Conservation (phyloP, 352 stramenopile genomes). For the Thalassiosira mediterranea region DNA sequence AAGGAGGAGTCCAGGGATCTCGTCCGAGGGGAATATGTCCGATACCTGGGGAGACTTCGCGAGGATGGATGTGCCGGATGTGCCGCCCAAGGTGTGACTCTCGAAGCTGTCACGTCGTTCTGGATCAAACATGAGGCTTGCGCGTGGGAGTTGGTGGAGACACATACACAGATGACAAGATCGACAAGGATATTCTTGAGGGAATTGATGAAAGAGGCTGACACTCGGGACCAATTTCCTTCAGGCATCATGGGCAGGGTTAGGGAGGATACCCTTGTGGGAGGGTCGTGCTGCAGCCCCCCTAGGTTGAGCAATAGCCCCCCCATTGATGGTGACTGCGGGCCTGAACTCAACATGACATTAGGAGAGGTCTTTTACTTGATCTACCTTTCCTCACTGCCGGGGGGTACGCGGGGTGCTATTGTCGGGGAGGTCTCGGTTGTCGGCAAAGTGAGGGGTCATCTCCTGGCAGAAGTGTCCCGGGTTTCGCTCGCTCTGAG, state of each 20-base stretch:
- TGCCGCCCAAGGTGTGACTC: conserved; percentile 43
- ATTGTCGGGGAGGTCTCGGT: conserved; percentile 37
- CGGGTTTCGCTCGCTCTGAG: conserved; percentile 66
- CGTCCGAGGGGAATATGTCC: background rate
- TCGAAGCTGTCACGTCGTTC: conserved; percentile 53
- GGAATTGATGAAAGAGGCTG: conserved; percentile 17
- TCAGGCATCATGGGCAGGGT: too few relatives aligned
- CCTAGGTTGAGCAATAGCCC: too few relatives aligned
- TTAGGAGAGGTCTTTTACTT: too few relatives aligned
- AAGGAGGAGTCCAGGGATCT: conserved; percentile 62
- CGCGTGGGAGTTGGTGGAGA: conserved; percentile 69
- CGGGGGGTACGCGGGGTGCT: conserved; percentile 27
- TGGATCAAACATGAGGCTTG: conserved; percentile 56
- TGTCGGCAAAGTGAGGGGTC: conserved; percentile 31
- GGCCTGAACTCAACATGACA: too few relatives aligned
- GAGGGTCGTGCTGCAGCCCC: too few relatives aligned
- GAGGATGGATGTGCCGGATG: background rate
- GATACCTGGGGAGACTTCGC: conserved; percentile 24
- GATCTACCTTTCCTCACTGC: conserved; percentile 62
- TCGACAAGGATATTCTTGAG: conserved; percentile 44
- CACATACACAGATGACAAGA: conserved; percentile 53
- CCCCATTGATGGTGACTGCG: too few relatives aligned
- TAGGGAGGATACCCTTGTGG: too few relatives aligned
- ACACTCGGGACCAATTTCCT: too few relatives aligned
- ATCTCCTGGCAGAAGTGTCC: conserved; percentile 66